Evolutionary conservation across 805 yeast genomes (phyloP), one percentile per base, ranked within the genome.

Genomic region (Myxozyma lipomycoides): DNA sequence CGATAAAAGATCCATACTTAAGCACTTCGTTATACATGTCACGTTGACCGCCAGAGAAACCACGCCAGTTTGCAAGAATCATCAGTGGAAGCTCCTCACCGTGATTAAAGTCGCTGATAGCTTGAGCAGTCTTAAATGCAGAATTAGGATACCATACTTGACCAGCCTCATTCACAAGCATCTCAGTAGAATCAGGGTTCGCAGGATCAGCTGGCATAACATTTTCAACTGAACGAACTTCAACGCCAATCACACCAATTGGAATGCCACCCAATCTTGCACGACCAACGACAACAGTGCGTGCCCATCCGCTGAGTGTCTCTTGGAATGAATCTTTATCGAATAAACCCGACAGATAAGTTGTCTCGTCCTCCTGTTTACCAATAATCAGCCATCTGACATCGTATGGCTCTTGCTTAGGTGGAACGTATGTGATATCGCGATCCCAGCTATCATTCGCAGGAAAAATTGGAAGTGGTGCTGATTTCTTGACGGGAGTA

Each of bases 111-210:
- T 93, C 98, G 60, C 84, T 84, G 64, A 93, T 91, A 21, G 98
- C 98, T 75, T 93, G 98, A 2, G 99, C 95, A 40, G 99, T 93
- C 82, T 93, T 93, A 79, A 86, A 93, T 18, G 99, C 98, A 56
- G 96, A 86, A 76, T 93, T 93, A 63, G 99, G 99, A 75, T 90
- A 87, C 99, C 99, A 93, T 61, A 93, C 99, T 76, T 90, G 97
- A 67, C 98, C 99, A 57, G 99, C 97, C 72, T 93, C 98, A 70
- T 86, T 95, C 53, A 87, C 72, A 65, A 84, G 70, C 62, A 79
- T 73, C 71, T 93, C 98, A 39, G 93, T 87, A 17, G 98, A 90
- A 49, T 81, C 89, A 46, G 95, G 95, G 72, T 93, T 93, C 32
- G 99, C 99, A 37, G 99, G 98, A 67, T 93, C 99, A 39, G 99